Percentiles rank a stretch among this genome's conserved stretches.
These are phyloP conservation scores for Scleromitrula shiraiana DNA, from an alignment of 2,329 filamentous ascomycete species.

Conservation along the genomic window DNA sequence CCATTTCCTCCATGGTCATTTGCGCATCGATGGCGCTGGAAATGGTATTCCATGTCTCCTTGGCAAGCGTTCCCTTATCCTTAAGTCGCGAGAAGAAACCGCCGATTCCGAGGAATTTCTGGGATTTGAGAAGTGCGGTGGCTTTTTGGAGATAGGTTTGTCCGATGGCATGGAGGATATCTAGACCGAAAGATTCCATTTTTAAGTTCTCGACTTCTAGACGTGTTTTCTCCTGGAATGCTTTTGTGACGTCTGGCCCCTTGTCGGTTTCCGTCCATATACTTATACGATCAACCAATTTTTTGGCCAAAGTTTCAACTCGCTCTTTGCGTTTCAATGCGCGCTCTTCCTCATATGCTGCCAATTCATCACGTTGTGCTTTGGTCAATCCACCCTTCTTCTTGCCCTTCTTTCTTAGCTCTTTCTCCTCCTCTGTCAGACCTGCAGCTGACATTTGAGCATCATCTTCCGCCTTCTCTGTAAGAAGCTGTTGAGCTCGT, in stretches of 20 bases:
- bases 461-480: slow-evolving; percentile 79
- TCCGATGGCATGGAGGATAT: slow-evolving; percentile 92
- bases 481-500: slow-evolving; percentile 57
- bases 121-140: slow-evolving; percentile 79
- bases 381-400: slow-evolving; percentile 81
- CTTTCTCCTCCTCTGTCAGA: slow-evolving; percentile 65
- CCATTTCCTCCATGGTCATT: slow-evolving; percentile 99
- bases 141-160: slow-evolving; percentile 85
- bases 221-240: slow-evolving; percentile 89
- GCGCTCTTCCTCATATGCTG: slow-evolving; percentile 81
- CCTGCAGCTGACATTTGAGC: slow-evolving; percentile 55
- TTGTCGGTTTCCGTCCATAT: slow-evolving; percentile 98
- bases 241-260: slow-evolving; percentile 69
- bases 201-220: slow-evolving; percentile 97
- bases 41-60: slow-evolving; percentile 98
- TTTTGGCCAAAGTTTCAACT: slow-evolving; percentile 73
- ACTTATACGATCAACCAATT: slow-evolving; percentile 81
- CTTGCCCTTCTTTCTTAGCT: slow-evolving; percentile 73
- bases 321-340: slow-evolving; percentile 79
- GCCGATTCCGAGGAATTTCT: slow-evolving; percentile 93
- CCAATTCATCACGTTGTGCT: slow-evolving; percentile 88
- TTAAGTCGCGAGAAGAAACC: slow-evolving; percentile 92
- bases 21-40: slow-evolving; percentile 93
- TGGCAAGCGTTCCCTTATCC: slow-evolving; percentile 93
- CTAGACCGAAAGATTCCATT: slow-evolving; percentile 97